Percentiles rank a stretch among this genome's conserved stretches.
These are phyloP conservation scores for Larix sibirica DNA, from an alignment of 83 land plant species.

Conservation along the genomic window DNA sequence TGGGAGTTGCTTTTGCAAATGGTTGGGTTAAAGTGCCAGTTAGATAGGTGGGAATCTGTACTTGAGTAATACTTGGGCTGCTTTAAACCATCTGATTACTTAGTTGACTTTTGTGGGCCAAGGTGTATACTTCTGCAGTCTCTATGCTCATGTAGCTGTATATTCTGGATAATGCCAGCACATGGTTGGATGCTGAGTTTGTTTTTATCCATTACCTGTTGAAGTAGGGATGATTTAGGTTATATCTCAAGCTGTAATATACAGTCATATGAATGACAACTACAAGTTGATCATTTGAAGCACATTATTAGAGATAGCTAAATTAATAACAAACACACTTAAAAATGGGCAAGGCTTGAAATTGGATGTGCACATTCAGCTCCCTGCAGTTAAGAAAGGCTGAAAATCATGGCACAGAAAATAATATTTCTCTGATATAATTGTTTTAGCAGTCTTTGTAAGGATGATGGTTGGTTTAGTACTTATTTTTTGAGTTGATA, in stretches of 20 bases:
- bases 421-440: background rate
- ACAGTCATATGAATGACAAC: too few species aligned
- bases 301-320: too few species aligned
- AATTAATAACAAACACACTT: too few species aligned
- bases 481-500: background rate
- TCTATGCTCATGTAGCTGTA: background rate
- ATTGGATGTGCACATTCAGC: background rate
- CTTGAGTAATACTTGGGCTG: background rate
- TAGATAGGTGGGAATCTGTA: constrained; percentile 21
- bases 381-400: background rate
- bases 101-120: background rate
- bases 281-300: too few species aligned
- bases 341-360: too few species aligned
- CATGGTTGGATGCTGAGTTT: background rate
- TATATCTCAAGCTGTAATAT: background rate
- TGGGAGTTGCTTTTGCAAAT: constrained; percentile 86
- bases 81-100: background rate
- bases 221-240: background rate
- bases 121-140: background rate
- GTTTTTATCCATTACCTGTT: background rate
- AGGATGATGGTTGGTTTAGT: background rate
- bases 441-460: background rate
- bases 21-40: constrained; percentile 88
- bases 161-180: background rate
- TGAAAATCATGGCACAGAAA: background rate